Conservation (phyloP, 164 flowering plant genomes). For the Annona squamosa region DNA sequence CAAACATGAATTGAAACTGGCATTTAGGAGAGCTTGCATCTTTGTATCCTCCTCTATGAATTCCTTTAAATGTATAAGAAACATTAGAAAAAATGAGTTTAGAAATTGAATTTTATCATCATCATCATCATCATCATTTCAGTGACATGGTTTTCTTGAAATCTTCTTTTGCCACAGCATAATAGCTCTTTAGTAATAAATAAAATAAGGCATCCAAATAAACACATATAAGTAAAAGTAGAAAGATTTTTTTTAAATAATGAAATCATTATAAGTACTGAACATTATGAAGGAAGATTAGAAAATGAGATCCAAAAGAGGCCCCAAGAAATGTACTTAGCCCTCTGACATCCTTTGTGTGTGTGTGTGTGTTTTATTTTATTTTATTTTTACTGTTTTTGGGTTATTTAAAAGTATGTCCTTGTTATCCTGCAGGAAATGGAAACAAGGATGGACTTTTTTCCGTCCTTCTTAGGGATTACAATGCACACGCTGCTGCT, state of each 20-base stretch:
- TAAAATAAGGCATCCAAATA: neutral
- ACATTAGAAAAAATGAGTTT: too few species aligned
- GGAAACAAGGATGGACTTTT: conserved; percentile 93
- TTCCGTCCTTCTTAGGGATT: conserved; percentile 88
- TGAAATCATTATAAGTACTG: neutral
- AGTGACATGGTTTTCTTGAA: neutral
- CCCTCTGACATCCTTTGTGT: neutral
- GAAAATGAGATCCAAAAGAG: neutral
- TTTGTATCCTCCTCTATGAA: too few species aligned
- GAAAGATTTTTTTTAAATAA: too few species aligned
- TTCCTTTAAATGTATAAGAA: too few species aligned
- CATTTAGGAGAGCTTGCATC: too few species aligned
- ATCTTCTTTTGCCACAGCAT: too few species aligned
- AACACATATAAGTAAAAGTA: neutral
- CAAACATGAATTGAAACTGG: too few species aligned
- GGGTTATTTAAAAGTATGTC: too few species aligned
- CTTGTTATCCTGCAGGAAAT: conserved; percentile 46
- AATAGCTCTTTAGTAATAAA: neutral
- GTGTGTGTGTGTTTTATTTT: neutral
- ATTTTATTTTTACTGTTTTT: too few species aligned
- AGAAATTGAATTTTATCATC: too few species aligned
- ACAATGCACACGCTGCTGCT: conserved; percentile 85
- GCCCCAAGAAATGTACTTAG: neutral
- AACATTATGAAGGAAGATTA: too few species aligned
- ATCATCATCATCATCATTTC: too few species aligned